Percentiles rank a stretch among this genome's conserved stretches.
phyloP scores from a whole-genome alignment of 2,329 filamentous ascomycete genomes.

The Sphaerulina vaccinii region DNA sequence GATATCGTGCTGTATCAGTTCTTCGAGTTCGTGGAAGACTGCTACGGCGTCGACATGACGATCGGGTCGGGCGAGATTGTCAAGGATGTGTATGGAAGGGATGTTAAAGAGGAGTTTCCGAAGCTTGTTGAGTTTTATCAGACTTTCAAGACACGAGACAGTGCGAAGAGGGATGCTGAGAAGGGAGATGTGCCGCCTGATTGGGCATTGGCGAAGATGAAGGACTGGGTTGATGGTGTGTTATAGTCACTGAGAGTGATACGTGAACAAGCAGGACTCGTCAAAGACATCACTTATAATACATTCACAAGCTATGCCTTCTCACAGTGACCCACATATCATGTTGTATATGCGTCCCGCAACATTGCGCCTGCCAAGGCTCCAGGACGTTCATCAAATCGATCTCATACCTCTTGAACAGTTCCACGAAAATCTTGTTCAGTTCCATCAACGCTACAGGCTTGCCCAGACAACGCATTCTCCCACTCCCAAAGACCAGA shows the following conservation, averaged over 20 bases:
- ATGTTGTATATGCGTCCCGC: constrained; percentile 13
- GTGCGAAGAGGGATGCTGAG: constrained; percentile 13
- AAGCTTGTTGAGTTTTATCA: constrained; percentile 18
- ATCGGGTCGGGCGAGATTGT: constrained; percentile 13
- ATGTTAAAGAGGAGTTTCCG: constrained; percentile 15
- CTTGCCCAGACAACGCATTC: constrained; percentile 22
- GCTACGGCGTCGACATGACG: constrained; percentile 18
- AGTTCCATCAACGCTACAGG: constrained; percentile 39
- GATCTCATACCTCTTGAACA: constrained; percentile 13
- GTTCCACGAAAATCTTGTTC: constrained; percentile 16
- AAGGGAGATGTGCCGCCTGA: constrained; percentile 12
- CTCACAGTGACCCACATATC: constrained; percentile 8
- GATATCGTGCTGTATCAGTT: constrained; percentile 18
- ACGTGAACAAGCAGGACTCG: neutral
- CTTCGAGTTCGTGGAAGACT: constrained; percentile 17
- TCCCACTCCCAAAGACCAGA: constrained; percentile 35
- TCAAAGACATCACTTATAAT: neutral
- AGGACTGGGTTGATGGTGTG: constrained; percentile 11
- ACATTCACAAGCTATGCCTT: neutral
- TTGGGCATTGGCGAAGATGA: constrained; percentile 9
- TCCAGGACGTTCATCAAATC: constrained; percentile 7
- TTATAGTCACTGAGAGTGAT: constrained; percentile 1
- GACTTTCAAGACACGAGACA: constrained; percentile 14
- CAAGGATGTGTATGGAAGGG: constrained; percentile 12
- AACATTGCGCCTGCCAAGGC: constrained; percentile 12